Evolutionary conservation across 257 asterid genomes (phyloP), one percentile per base, ranked within the genome.

Genomic region (Asclepias syriaca): DNA sequence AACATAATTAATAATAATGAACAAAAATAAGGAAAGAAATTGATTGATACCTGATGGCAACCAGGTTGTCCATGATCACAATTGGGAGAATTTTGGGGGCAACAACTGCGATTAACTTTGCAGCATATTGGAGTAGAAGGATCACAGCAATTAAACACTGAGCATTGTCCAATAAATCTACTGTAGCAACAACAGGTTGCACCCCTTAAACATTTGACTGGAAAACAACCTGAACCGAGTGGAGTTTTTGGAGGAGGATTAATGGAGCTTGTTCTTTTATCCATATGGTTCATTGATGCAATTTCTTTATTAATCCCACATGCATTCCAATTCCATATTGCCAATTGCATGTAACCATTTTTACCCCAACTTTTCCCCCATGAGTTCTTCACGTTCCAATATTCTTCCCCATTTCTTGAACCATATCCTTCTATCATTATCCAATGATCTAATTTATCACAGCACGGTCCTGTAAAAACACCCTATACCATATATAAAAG

Each of bases 311-410:
- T 43, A 43, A 43, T 43, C 48, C 48, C 48, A 43, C 48, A 43
- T 43, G 48, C 9, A 43, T 43, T 43, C 48, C 48, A 8, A 0
- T 43, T 43, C 48, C 48, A 43, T 43, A 8, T 43, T 43, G 48
- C 48, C 48, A 43, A 9, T 6, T 7, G 48, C 48, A 43, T 43
- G 10, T 43, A 43, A 43, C 48, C 48, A 43, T 43, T 43, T 43
- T 1, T 43, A 43, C 99, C 99, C 99, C 99, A 90, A 19, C 48
- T 72, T 51, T 76, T 83, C 50, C 99, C 99, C 99, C 99, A 43
- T 1, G 48, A 43, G 48, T 43, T 43, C 48, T 43, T 43, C 48
- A 43, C 48, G 48, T 43, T 43, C 48, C 48, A 43, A 43, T 43
- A 43, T 43, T 43, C 48, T 43, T 6, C 48, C 1, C 48, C 48